Evolutionary conservation across 257 asterid species (phyloP).

Genomic region (Solanum tacnaense): DNA sequence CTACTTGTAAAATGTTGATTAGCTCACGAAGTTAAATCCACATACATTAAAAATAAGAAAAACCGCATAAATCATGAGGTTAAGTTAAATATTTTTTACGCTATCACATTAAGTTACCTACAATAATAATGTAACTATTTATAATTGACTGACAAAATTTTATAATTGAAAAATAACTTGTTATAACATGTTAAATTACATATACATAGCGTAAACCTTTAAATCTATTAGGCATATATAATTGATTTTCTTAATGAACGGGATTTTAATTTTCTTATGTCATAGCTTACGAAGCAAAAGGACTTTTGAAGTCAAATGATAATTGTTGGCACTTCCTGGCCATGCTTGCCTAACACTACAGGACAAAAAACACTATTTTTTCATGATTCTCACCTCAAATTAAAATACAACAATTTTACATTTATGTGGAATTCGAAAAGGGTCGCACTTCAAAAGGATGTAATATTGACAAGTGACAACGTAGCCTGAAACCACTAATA

Average conservation of each 20-base stretch:
- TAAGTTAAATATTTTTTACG: neutral
- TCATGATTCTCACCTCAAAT: neutral
- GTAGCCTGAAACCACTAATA: neutral
- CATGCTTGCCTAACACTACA: neutral
- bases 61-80: neutral
- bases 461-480: too few species aligned
- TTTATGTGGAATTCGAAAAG: neutral
- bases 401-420: neutral
- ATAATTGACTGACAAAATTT: neutral
- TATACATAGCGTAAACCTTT: neutral
- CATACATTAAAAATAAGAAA: neutral
- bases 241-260: neutral
- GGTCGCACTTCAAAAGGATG: neutral
- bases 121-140: neutral
- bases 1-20: neutral
- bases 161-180: neutral
- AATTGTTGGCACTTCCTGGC: neutral
- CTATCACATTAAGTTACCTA: neutral
- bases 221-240: neutral
- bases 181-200: neutral
- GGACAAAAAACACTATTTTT: neutral
- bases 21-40: neutral
- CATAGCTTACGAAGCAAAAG: neutral
- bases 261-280: neutral
- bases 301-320: neutral